Conservation (phyloP, 805 yeast species). For the Lipomyces yamanashiensis region DNA sequence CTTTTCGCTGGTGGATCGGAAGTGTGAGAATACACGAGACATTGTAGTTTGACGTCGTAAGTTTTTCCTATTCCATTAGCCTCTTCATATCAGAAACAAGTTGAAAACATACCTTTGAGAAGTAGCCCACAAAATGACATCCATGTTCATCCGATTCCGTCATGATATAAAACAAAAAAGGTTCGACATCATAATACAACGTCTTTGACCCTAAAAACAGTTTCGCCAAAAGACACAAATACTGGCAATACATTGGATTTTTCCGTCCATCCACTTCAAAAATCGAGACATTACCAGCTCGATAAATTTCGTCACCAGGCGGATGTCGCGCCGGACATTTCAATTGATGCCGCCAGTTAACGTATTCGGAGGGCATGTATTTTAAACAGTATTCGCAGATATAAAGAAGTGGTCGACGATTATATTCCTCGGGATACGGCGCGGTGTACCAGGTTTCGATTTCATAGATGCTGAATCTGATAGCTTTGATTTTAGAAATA, state of each 20-base stretch:
- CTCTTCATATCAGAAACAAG: not conserved
- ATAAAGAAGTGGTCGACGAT: slow-evolving; percentile 63
- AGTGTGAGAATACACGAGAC: slow-evolving; percentile 88
- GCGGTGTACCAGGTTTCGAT: slow-evolving; percentile 92
- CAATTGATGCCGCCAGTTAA: slow-evolving; percentile 66
- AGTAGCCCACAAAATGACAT: slow-evolving; percentile 90
- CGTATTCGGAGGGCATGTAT: slow-evolving; percentile 72
- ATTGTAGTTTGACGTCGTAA: slow-evolving; percentile 76
- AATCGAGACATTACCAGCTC: slow-evolving; percentile 69
- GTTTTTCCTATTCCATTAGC: slow-evolving; percentile 43
- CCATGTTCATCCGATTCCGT: slow-evolving; percentile 64
- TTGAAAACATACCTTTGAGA: slow-evolving; percentile 70
- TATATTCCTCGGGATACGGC: slow-evolving; percentile 89
- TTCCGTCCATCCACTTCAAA: slow-evolving; percentile 95
- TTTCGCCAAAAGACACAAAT: slow-evolving; percentile 86
- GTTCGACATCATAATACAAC: slow-evolving; percentile 92
- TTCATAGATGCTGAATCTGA: slow-evolving; percentile 72
- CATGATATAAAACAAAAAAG: slow-evolving; percentile 85
- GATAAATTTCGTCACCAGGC: slow-evolving; percentile 90
- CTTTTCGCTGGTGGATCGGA: slow-evolving; percentile 84
- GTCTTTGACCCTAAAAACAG: slow-evolving; percentile 89
- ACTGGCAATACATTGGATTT: slow-evolving; percentile 81
- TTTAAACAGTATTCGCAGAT: slow-evolving; percentile 85
- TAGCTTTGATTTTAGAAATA: slow-evolving; percentile 57
- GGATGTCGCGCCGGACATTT: slow-evolving; percentile 78